Percentiles rank a stretch among this genome's conserved stretches.
Conservation (phyloP, 2,329 filamentous ascomycete genomes). For the Neonectria punicea region DNA sequence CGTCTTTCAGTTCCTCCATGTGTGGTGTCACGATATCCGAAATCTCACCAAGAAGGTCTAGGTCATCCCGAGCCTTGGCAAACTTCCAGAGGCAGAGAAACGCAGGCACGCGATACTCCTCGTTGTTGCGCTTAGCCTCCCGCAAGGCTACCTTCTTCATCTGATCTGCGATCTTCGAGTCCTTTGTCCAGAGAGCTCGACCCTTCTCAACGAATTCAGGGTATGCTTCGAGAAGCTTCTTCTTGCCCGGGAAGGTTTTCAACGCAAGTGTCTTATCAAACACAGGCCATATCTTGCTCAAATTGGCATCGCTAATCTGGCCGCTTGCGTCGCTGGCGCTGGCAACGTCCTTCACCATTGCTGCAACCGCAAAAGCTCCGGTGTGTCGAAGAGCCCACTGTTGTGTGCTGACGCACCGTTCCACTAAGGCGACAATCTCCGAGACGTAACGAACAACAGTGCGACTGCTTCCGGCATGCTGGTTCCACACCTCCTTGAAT, state of each 20-base stretch:
- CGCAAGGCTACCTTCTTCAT: slow-evolving; percentile 84
- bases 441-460: slow-evolving; percentile 84
- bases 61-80: slow-evolving; percentile 72
- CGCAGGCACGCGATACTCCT: slow-evolving; percentile 81
- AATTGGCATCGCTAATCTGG: slow-evolving; percentile 68
- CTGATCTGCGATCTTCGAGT: slow-evolving; percentile 65
- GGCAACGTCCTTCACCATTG: slow-evolving; percentile 74
- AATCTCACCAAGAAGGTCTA: slow-evolving; percentile 76
- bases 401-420: slow-evolving; percentile 76
- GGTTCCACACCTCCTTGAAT: slow-evolving; percentile 88
- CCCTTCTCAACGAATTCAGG: slow-evolving; percentile 79
- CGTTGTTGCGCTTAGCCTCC: slow-evolving; percentile 92
- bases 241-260: slow-evolving; percentile 94
- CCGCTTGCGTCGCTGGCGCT: slow-evolving; percentile 66
- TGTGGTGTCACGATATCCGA: slow-evolving; percentile 70
- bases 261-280: slow-evolving; percentile 84
- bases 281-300: slow-evolving; percentile 80
- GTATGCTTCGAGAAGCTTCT: slow-evolving; percentile 82
- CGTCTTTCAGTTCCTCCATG: slow-evolving; percentile 67
- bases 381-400: slow-evolving; percentile 94
- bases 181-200: slow-evolving; percentile 65
- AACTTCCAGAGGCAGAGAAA: slow-evolving; percentile 79
- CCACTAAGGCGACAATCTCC: slow-evolving; percentile 80
- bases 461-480: slow-evolving; percentile 87
- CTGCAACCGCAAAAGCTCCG: slow-evolving; percentile 82